A percentile compares a stretch with the other conserved stretches of the same genome.
Evolutionary conservation across 2,329 filamentous ascomycete genomes (phyloP).

Genomic region (Calonectria fujianensis): DNA sequence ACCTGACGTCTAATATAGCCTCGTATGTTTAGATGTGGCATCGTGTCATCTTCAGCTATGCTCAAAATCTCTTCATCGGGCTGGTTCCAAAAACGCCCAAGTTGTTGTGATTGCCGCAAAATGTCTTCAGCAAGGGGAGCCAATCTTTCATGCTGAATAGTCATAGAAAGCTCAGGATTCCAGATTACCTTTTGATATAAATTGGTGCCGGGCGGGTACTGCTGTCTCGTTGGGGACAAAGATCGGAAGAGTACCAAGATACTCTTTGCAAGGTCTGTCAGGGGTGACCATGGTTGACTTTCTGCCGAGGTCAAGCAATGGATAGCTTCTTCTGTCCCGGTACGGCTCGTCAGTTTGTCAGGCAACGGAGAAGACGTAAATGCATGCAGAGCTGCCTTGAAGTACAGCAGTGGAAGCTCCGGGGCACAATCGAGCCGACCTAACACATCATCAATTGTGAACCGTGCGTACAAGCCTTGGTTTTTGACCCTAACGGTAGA

Average conservation of each 20-base stretch:
- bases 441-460: conserved; percentile 72
- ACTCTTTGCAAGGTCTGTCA: conserved; percentile 22
- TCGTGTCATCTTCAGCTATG: not conserved
- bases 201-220: conserved; percentile 61
- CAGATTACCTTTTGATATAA: conserved; percentile 61
- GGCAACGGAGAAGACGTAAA: conserved; percentile 74
- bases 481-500: conserved; percentile 56
- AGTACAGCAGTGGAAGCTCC: conserved; percentile 72
- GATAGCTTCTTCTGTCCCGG: conserved; percentile 50
- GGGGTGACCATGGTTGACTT: conserved; percentile 20
- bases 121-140: conserved; percentile 56
- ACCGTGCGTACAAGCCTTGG: conserved; percentile 66
- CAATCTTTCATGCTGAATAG: conserved; percentile 63
- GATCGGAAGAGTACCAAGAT: conserved; percentile 35
- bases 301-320: conserved; percentile 11
- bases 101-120: conserved; percentile 54
- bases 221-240: conserved; percentile 58
- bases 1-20: conserved; percentile 43
- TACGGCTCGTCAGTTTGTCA: conserved; percentile 75
- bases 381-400: conserved; percentile 76
- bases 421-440: conserved; percentile 74
- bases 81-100: conserved; percentile 50
- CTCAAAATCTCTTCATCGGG: not conserved
- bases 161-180: conserved; percentile 56
- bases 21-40: conserved; percentile 20